Percentiles rank a stretch among this genome's conserved stretches.
Evolutionary conservation across 2,329 filamentous ascomycete species (phyloP).

Genomic region (Diplodia sapinea): DNA sequence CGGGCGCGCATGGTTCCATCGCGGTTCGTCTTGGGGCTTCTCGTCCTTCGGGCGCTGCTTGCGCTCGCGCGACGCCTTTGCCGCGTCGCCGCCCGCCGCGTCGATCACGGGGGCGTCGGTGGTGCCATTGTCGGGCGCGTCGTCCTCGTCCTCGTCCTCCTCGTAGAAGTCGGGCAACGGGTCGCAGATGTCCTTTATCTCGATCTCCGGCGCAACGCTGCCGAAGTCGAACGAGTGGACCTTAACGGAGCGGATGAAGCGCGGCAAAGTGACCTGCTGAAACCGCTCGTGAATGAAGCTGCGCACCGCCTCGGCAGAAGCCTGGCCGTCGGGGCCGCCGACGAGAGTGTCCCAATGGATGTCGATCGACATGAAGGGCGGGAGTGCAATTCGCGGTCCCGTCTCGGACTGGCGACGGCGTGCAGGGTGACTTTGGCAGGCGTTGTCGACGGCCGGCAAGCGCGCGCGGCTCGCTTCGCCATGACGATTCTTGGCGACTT

Average conservation of each 20-base stretch:
- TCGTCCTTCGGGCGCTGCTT: conserved; percentile 38
- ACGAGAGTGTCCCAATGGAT: conserved; percentile 96
- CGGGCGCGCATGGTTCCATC: conserved; percentile 36
- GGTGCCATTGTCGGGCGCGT: conserved; percentile 50
- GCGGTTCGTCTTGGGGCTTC: conserved; percentile 33
- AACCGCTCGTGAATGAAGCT: conserved; percentile 96
- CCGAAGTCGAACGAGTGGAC: conserved; percentile 96
- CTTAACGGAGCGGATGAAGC: conserved; percentile 95
- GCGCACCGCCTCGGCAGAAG: conserved; percentile 83
- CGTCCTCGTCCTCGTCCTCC: conserved; percentile 73
- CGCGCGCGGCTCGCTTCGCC: conserved; percentile 18
- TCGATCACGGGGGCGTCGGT: conserved; percentile 36
- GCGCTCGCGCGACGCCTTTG: conserved; percentile 41
- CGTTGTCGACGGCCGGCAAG: conserved; percentile 19
- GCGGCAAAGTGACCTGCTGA: conserved; percentile 86
- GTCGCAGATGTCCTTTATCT: conserved; percentile 96
- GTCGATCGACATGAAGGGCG: conserved; percentile 82
- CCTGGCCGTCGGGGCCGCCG: conserved; percentile 82
- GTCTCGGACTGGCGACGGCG: background rate
- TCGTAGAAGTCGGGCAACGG: conserved; percentile 97
- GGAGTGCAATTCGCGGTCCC: background rate
- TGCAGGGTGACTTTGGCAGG: conserved; percentile 14
- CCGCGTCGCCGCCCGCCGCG: conserved; percentile 38
- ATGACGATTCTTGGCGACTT: conserved; percentile 24
- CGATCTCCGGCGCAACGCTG: conserved; percentile 77